A percentile compares a stretch with the other conserved stretches of the same genome.
These are phyloP conservation scores for Pueraria montana DNA, from an alignment of 306 rosid genomes.

Conservation along the genomic window DNA sequence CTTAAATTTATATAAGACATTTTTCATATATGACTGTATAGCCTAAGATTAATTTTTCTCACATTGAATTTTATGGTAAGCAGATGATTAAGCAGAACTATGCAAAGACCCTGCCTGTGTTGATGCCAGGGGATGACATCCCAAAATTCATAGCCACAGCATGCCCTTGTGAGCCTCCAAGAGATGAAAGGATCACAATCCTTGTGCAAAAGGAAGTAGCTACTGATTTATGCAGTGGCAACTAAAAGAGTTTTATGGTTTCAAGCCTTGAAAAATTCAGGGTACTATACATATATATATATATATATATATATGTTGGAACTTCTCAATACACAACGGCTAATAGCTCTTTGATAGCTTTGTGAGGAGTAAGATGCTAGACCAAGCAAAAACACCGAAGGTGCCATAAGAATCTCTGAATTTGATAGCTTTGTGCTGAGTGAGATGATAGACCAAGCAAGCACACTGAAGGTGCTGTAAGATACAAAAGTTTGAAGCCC, in stretches of 20 bases:
- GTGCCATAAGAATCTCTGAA: background rate
- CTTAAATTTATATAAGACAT: background rate
- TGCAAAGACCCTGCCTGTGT: slow-evolving; percentile 63
- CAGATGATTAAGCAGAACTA: slow-evolving; percentile 60
- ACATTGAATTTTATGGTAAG: slow-evolving; percentile 5
- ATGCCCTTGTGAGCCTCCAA: slow-evolving; percentile 75
- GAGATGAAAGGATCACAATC: slow-evolving; percentile 53
- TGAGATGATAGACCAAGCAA: slow-evolving; percentile 28
- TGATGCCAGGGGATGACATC: slow-evolving; percentile 87
- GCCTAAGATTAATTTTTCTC: background rate
- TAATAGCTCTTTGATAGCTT: slow-evolving; percentile 10
- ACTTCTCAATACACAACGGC: slow-evolving; percentile 23
- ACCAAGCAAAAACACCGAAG: slow-evolving; percentile 34
- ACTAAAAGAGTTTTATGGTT: slow-evolving; percentile 20
- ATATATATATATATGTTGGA: background rate
- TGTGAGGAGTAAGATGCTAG: slow-evolving; percentile 40
- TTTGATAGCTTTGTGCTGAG: slow-evolving; percentile 36
- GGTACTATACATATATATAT: background rate
- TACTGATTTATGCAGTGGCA: slow-evolving; percentile 34
- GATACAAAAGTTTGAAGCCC: slow-evolving; percentile 35
- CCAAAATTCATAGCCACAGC: slow-evolving; percentile 82
- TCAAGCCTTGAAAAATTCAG: slow-evolving; percentile 31
- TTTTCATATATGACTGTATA: background rate
- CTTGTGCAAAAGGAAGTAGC: slow-evolving; percentile 43
- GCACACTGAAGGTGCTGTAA: slow-evolving; percentile 36